Percentiles rank a stretch among this genome's conserved stretches.
phyloP scores from a whole-genome alignment of 2,329 filamentous ascomycete species.

The Trichophyton verrucosum region DNA sequence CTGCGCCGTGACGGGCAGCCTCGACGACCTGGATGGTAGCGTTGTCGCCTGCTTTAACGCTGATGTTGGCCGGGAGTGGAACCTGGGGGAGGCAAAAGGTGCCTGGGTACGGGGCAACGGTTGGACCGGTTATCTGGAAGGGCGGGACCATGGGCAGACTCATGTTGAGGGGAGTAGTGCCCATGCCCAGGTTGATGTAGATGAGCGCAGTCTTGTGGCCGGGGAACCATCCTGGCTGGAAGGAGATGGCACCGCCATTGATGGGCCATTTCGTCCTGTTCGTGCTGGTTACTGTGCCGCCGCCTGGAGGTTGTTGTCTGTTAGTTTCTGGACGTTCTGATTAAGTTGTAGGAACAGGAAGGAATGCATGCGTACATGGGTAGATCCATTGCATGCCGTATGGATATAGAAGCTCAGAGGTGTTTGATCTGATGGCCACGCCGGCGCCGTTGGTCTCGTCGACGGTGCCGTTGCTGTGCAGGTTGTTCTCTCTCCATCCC shows the following conservation, averaged over 20 bases:
- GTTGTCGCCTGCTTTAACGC: constrained; percentile 66
- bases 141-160: constrained; percentile 67
- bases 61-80: constrained; percentile 60
- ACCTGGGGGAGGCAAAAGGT: constrained; percentile 84
- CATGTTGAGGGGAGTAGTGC: constrained; percentile 73
- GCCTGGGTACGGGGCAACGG: constrained; percentile 73
- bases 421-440: constrained; percentile 31
- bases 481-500: constrained; percentile 75
- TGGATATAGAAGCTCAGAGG: constrained; percentile 47
- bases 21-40: constrained; percentile 86
- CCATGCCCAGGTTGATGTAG: constrained; percentile 85
- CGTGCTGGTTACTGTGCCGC: constrained; percentile 60
- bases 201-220: constrained; percentile 72
- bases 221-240: constrained; percentile 93
- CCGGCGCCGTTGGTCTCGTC: constrained; percentile 35
- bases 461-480: constrained; percentile 58
- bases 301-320: constrained; percentile 45
- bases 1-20: constrained; percentile 67
- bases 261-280: constrained; percentile 92
- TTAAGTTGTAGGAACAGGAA: not conserved
- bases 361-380: constrained; percentile 55
- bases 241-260: constrained; percentile 68
- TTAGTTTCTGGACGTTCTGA: not conserved
- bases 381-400: constrained; percentile 95
- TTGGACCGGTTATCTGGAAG: constrained; percentile 72